Evolutionary conservation across 2,329 filamentous ascomycete species (phyloP).

Genomic region (Didymellaceae sp.): DNA sequence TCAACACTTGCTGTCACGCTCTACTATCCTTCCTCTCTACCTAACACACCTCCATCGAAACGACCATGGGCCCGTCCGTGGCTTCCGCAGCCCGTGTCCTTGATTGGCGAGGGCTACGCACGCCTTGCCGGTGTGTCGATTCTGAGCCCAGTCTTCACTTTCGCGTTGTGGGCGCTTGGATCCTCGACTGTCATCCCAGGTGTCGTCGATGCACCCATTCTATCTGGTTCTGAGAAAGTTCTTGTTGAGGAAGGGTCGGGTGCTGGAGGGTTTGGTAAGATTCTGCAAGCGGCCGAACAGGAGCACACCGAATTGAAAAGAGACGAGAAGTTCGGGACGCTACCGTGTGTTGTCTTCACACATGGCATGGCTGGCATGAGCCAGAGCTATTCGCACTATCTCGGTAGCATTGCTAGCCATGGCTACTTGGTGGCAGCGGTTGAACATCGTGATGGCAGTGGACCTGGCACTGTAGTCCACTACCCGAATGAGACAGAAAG

Average conservation of each 20-base stretch:
- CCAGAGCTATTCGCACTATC: conserved; percentile 55
- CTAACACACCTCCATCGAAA: conserved; percentile 24
- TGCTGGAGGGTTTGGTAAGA: conserved; percentile 21
- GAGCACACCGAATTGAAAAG: conserved; percentile 35
- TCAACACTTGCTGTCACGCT: conserved; percentile 54
- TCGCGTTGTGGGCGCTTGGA: conserved; percentile 51
- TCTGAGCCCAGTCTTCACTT: conserved; percentile 49
- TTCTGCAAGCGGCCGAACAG: conserved; percentile 26
- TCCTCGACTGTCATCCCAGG: conserved; percentile 53
- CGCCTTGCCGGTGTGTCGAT: conserved; percentile 50
- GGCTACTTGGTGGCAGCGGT: conserved; percentile 56
- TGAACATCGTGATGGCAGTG: conserved; percentile 57
- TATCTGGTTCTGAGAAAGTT: conserved; percentile 31
- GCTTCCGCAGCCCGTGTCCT: conserved; percentile 53
- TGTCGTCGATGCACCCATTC: conserved; percentile 51
- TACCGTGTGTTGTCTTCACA: conserved; percentile 55
- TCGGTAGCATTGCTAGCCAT: conserved; percentile 54
- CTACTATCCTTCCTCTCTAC: conserved; percentile 52
- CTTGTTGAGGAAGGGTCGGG: conserved; percentile 30
- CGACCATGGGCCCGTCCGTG: conserved; percentile 50
- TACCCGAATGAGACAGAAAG: conserved; percentile 39
- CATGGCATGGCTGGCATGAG: conserved; percentile 56
- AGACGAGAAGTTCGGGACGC: conserved; percentile 33
- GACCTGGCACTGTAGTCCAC: conserved; percentile 53
- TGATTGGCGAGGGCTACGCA: conserved; percentile 54